These are phyloP conservation scores for Singerocomus rubriflavus DNA, from an alignment of 1,284 basidiomycete genomes.

Conservation along the genomic window DNA sequence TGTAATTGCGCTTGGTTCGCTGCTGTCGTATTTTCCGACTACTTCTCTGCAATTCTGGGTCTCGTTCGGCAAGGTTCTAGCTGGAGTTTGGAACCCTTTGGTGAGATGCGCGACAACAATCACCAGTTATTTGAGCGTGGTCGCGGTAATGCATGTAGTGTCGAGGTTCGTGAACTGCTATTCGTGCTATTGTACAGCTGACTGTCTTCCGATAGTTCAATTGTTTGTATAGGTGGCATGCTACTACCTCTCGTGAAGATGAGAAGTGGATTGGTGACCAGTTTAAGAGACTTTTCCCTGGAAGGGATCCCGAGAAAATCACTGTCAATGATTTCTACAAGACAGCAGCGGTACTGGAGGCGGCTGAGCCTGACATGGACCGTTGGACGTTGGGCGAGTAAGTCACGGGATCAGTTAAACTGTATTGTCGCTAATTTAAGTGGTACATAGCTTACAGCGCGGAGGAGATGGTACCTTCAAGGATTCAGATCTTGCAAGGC, in stretches of 20 bases:
- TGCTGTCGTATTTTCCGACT: slow-evolving; percentile 69
- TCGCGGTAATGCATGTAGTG: slow-evolving; percentile 72
- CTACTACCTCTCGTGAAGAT: slow-evolving; percentile 66
- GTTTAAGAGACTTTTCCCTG: slow-evolving; percentile 52
- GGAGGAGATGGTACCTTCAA: slow-evolving; percentile 59
- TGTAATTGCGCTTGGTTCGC: slow-evolving; percentile 80
- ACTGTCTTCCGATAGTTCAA: slow-evolving; percentile 56
- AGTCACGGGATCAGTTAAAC: slow-evolving; percentile 14
- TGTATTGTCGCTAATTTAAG: slow-evolving; percentile 3
- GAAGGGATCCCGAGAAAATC: slow-evolving; percentile 51
- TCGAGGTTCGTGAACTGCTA: slow-evolving; percentile 49
- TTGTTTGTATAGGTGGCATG: slow-evolving; percentile 80
- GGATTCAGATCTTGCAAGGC: slow-evolving; percentile 67
- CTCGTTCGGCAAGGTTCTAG: slow-evolving; percentile 64
- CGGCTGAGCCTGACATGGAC: slow-evolving; percentile 43
- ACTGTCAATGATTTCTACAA: slow-evolving; percentile 59
- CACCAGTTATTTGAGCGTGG: slow-evolving; percentile 70
- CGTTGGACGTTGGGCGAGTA: slow-evolving; percentile 71
- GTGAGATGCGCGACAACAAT: slow-evolving; percentile 57
- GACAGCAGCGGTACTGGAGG: slow-evolving; percentile 41
- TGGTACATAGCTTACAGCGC: slow-evolving; percentile 51
- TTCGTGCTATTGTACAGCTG: slow-evolving; percentile 2
- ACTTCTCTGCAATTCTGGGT: slow-evolving; percentile 73
- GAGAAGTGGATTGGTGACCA: slow-evolving; percentile 61
- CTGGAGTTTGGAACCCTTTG: slow-evolving; percentile 71